phyloP scores from a whole-genome alignment of 345 rosid species.

The Populus pruinosa region DNA sequence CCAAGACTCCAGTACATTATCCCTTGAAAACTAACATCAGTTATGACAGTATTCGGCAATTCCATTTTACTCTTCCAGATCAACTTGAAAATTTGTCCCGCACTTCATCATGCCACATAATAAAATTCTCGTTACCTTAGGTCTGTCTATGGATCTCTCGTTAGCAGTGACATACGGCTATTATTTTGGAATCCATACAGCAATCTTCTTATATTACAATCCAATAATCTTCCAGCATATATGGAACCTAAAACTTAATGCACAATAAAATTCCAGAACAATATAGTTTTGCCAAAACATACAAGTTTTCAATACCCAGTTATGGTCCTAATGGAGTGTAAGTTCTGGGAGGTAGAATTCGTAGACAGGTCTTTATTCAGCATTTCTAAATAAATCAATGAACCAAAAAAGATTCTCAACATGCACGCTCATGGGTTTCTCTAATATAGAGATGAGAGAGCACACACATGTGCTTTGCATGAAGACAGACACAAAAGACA shows the following conservation, averaged over 20 bases:
- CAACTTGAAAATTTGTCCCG: background rate
- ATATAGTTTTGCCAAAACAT: background rate
- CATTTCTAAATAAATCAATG: background rate
- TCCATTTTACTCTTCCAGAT: background rate
- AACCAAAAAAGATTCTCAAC: background rate
- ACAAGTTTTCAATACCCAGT: background rate
- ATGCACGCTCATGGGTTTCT: background rate
- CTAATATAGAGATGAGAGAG: background rate
- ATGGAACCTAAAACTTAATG: background rate
- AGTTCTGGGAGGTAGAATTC: background rate
- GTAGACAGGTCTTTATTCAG: background rate
- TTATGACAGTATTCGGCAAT: background rate
- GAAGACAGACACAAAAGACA: background rate
- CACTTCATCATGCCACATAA: background rate
- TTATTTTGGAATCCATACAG: background rate
- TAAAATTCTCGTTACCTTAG: background rate
- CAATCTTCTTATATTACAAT: too few relatives aligned
- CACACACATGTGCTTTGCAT: background rate
- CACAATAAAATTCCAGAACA: background rate
- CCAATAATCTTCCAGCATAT: background rate
- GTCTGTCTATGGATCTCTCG: background rate
- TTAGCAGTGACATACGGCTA: background rate
- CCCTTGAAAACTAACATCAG: background rate
- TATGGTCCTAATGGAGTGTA: background rate
- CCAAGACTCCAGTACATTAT: background rate